Percentiles rank a stretch among this genome's conserved stretches.
phyloP scores from a whole-genome alignment of 768 basidiomycete species.

The Dendrothele bispora region DNA sequence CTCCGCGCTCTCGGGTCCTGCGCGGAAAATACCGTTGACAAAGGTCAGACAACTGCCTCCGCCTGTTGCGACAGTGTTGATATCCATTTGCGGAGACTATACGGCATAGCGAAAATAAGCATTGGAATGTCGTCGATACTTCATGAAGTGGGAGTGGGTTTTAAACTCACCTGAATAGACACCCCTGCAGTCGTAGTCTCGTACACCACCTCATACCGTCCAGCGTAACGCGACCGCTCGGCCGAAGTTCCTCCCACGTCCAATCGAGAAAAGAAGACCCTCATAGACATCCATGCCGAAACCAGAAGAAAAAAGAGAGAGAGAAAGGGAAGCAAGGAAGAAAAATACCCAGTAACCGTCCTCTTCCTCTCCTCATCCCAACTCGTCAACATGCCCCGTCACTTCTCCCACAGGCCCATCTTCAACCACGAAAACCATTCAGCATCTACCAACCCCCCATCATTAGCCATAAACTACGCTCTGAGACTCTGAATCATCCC shows the following conservation, averaged over 20 bases:
- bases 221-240: slow-evolving; percentile 93
- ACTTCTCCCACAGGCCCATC: slow-evolving; percentile 94
- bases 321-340: no score
- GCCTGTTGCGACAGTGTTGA: slow-evolving; percentile 95
- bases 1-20: slow-evolving; percentile 94
- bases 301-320: neutral
- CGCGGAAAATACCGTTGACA: slow-evolving; percentile 85
- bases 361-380: slow-evolving; percentile 73
- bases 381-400: slow-evolving; percentile 90
- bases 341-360: slow-evolving; percentile 84
- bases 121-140: no score
- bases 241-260: slow-evolving; percentile 96
- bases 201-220: slow-evolving; percentile 88
- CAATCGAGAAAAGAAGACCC: slow-evolving; percentile 45
- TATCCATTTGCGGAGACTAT: slow-evolving; percentile 93
- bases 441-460: slow-evolving; percentile 81
- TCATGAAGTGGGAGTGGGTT: no score
- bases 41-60: slow-evolving; percentile 90
- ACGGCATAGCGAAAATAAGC: no score
- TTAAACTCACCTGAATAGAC: no score
- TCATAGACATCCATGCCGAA: slow-evolving; percentile 1
- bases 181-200: slow-evolving; percentile 96
- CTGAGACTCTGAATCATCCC: slow-evolving; percentile 58
- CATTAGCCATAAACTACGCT: slow-evolving; percentile 95
- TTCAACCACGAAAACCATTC: slow-evolving; percentile 89